A percentile compares a stretch with the other conserved stretches of the same genome.
Conservation (phyloP, 768 basidiomycete genomes). For the Trichaptum fuscoviolaceum region DNA sequence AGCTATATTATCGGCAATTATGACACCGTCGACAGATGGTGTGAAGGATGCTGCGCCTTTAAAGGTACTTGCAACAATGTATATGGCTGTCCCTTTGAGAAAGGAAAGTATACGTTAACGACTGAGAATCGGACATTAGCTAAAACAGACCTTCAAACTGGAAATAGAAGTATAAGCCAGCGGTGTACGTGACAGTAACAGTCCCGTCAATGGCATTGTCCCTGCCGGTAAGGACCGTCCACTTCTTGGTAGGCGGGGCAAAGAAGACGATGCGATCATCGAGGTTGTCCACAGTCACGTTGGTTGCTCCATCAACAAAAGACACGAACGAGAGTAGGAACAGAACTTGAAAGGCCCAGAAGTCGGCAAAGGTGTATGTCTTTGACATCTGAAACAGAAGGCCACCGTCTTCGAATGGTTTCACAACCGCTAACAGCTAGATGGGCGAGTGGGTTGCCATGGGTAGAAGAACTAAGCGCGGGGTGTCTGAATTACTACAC, state of each 20-base stretch:
- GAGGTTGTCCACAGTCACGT: background rate
- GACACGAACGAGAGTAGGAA: background rate
- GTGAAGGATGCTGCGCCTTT: background rate
- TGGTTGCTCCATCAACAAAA: background rate
- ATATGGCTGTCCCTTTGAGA: background rate
- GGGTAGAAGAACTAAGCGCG: too few relatives aligned
- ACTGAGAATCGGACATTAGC: background rate
- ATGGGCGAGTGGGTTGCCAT: too few relatives aligned
- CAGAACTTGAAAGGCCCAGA: background rate
- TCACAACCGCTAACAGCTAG: too few relatives aligned
- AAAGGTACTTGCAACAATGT: background rate
- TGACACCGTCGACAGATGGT: background rate
- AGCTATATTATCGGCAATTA: background rate
- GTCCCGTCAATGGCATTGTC: background rate
- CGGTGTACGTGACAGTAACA: background rate
- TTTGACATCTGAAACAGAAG: too few relatives aligned
- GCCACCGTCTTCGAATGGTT: too few relatives aligned
- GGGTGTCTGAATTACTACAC: too few relatives aligned
- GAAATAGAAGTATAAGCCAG: background rate
- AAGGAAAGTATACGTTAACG: background rate
- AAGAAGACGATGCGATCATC: background rate
- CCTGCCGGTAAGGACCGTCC: background rate
- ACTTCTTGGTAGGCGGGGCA: background rate
- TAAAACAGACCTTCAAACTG: background rate
- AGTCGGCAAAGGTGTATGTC: too few relatives aligned